phyloP scores from a whole-genome alignment of 1,284 basidiomycete species.

The Sanghuangporus weigelae region DNA sequence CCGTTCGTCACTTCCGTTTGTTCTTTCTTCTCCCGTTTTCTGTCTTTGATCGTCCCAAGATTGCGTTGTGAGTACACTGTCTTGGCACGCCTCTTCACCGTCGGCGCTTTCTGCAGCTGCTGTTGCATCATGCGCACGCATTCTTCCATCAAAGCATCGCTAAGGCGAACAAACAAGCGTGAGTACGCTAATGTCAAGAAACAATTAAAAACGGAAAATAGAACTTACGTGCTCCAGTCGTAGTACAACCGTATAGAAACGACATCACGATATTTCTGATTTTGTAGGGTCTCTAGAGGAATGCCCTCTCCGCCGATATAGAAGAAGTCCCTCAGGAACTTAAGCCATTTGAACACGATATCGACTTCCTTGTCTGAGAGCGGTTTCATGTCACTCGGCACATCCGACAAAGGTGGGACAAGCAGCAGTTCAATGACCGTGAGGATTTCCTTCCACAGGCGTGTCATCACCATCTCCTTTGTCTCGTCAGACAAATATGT shows the following conservation, averaged over 20 bases:
- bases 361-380: conserved; percentile 94
- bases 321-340: conserved; percentile 95
- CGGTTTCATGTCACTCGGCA: conserved; percentile 87
- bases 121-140: conserved; percentile 91
- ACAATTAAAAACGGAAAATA: not conserved
- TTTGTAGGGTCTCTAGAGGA: conserved; percentile 85
- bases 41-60: conserved; percentile 92
- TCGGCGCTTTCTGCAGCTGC: conserved; percentile 65
- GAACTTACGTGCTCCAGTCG: conserved; percentile 81
- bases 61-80: conserved; percentile 87
- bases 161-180: conserved; percentile 27
- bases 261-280: conserved; percentile 92
- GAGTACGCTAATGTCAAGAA: not conserved
- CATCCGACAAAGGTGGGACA: conserved; percentile 87
- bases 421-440: conserved; percentile 84
- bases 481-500: conserved; percentile 81
- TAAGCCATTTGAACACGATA: conserved; percentile 97
- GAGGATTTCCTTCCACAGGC: conserved; percentile 96
- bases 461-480: conserved; percentile 90
- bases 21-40: conserved; percentile 89
- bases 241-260: conserved; percentile 89
- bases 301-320: conserved; percentile 92
- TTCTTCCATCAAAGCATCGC: conserved; percentile 92
- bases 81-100: conserved; percentile 86
- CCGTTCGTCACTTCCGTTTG: conserved; percentile 70